Base-by-base conservation (phyloP, 768 basidiomycete genomes). In the Leccinum incarnatum region DNA sequence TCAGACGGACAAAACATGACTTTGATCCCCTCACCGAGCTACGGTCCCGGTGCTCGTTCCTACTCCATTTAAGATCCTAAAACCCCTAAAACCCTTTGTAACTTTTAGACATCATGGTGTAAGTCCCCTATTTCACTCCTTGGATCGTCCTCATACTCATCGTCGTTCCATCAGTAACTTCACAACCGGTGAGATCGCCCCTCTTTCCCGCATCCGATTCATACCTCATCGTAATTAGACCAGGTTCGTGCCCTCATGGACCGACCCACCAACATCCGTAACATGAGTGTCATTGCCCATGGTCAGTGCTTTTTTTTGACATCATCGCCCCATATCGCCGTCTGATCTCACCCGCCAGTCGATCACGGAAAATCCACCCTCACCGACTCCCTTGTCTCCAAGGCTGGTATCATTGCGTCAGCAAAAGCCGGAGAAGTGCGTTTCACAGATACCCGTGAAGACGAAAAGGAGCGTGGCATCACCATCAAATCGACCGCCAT, bases 361-460 rank as follows among this genome's bases (percentile, higher is more conserved):
- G 97, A 99, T 78, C 97, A 99, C 81, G 97, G 97, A 80, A 99
- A 99, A 79, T 99, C 97, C 57, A 99, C 97, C 68, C 87, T 99
- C 67, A 98, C 97, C 66, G 97, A 99, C 77, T 98, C 96, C 45
- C 83, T 99, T 48, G 95, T 99, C 73, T 95, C 96, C 64, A 98
- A 98, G 82, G 97, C 97, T 63, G 97, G 97, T 84, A 99, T 99
- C 75, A 98, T 99, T 68, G 96, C 97, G 61, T 78, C 81, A 46
- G 80, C 93, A 71, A 96, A 97, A 75, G 93, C 97, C 60, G 97
- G 97, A 73, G 94, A 97, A 59, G 83, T 92, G 85, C 93, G 96
- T 60, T 98, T 95, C 75, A 98, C 93, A 56, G 95, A 98, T 77
- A 98, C 97, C 59, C 84, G 96, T 80, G 86, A 90, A 10, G 97